Percentiles rank a stretch among this genome's conserved stretches.
Evolutionary conservation across 2,329 filamentous ascomycete genomes (phyloP).

Genomic region (Ustulina deusta): DNA sequence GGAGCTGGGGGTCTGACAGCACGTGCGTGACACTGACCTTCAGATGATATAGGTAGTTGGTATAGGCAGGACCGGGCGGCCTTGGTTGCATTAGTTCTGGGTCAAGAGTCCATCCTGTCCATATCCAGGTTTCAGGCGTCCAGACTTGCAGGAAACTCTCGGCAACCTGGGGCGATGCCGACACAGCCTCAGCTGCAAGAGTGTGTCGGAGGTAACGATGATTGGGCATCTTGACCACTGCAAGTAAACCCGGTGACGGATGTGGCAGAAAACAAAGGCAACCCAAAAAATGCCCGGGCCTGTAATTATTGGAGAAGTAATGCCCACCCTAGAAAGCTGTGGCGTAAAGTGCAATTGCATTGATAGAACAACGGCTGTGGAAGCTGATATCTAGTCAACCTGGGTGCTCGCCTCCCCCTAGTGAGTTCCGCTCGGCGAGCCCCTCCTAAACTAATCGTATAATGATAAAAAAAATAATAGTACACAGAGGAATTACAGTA

Average conservation of each 20-base stretch:
- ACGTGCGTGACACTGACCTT: not conserved
- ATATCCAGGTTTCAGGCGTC: constrained; percentile 9
- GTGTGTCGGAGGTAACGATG: not conserved
- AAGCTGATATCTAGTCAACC: not conserved
- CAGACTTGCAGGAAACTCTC: constrained; percentile 19
- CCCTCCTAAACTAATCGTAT: not conserved
- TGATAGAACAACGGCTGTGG: not conserved
- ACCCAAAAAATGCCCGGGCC: too few species aligned
- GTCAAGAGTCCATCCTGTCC: constrained; percentile 13
- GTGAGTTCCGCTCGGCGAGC: not conserved
- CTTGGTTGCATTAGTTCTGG: constrained; percentile 16
- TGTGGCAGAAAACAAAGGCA: constrained; percentile 21
- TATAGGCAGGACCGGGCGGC: not conserved
- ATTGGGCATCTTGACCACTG: constrained; percentile 11
- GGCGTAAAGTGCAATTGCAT: not conserved
- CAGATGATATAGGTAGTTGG: constrained; percentile 1
- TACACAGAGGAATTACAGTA: not conserved
- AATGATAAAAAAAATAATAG: not conserved
- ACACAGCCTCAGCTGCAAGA: constrained; percentile 19
- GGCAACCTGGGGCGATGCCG: constrained; percentile 19
- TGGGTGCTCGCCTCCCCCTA: not conserved
- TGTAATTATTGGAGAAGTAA: too few species aligned
- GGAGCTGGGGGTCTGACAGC: constrained; percentile 5
- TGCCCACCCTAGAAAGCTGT: not conserved
- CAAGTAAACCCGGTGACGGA: constrained; percentile 9